These are phyloP conservation scores for Metarhizium anisopliae DNA, from an alignment of 2,329 filamentous ascomycete species.

Conservation along the genomic window DNA sequence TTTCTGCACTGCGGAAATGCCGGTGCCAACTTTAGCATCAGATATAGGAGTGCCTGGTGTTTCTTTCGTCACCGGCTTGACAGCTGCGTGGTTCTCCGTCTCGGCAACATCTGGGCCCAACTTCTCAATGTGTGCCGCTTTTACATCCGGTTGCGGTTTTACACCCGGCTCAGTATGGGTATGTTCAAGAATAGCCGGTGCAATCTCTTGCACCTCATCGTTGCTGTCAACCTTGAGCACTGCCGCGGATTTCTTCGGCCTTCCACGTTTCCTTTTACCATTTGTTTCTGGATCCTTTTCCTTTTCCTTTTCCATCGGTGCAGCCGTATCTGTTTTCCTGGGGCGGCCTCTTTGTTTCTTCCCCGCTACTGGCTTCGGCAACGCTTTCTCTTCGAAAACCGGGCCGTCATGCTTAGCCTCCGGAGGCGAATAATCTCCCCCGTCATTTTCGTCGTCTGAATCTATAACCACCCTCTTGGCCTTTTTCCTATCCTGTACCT, in stretches of 20 bases:
- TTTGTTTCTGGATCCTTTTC: not conserved
- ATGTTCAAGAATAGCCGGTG: not conserved
- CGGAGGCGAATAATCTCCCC: not conserved
- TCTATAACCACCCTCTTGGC: not conserved
- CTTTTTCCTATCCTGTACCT: not conserved
- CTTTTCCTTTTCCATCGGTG: slow-evolving; percentile 3
- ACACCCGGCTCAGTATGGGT: not conserved
- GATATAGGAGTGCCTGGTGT: not conserved
- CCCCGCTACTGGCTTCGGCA: slow-evolving; percentile 10
- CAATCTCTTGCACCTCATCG: not conserved
- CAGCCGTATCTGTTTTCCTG: slow-evolving; percentile 13
- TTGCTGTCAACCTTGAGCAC: not conserved
- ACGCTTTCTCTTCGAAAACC: not conserved
- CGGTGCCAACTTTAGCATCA: not conserved
- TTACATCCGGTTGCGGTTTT: not conserved
- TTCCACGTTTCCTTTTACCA: slow-evolving; percentile 30
- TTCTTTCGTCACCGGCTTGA: not conserved
- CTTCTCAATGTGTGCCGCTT: not conserved
- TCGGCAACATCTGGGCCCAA: not conserved
- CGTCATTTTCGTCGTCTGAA: not conserved
- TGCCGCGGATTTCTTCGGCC: slow-evolving; percentile 27
- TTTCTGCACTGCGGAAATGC: not conserved
- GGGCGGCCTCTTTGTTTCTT: slow-evolving; percentile 25
- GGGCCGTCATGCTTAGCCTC: slow-evolving; percentile 9
- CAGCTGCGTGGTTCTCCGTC: not conserved